Conservation (phyloP, 345 rosid genomes). For the Turritis glabra region DNA sequence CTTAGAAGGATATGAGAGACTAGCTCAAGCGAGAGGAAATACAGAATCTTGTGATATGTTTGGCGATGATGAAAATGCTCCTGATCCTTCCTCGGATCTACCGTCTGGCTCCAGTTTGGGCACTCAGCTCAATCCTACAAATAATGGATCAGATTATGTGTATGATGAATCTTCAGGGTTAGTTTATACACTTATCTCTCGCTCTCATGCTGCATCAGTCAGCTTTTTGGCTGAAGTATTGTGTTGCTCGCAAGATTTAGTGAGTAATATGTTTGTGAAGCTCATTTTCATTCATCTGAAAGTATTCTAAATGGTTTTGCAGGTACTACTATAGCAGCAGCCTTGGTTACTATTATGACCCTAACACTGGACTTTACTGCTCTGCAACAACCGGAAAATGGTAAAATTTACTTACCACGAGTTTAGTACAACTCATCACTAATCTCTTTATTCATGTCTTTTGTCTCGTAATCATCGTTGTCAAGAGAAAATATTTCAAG, state of each 20-base stretch:
- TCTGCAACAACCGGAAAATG: slow-evolving; percentile 84
- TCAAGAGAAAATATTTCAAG: not conserved
- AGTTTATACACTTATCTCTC: not conserved
- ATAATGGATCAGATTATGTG: slow-evolving; percentile 57
- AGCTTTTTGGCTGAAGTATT: slow-evolving; percentile 7
- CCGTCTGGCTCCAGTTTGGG: slow-evolving; percentile 39
- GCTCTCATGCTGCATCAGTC: not conserved
- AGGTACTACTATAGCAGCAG: slow-evolving; percentile 95
- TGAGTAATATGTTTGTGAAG: not conserved
- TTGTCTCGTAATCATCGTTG: slow-evolving; percentile 1
- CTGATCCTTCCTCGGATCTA: slow-evolving; percentile 41
- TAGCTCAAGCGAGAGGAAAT: slow-evolving; percentile 59
- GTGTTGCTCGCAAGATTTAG: not conserved
- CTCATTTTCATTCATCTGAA: not conserved
- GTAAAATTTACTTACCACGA: slow-evolving; percentile 41
- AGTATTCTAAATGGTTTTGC: slow-evolving; percentile 20
- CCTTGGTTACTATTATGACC: slow-evolving; percentile 86
- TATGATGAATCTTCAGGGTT: slow-evolving; percentile 96
- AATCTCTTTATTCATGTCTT: not conserved
- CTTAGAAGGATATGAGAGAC: slow-evolving; percentile 82
- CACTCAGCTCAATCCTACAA: slow-evolving; percentile 42
- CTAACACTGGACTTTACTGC: slow-evolving; percentile 79
- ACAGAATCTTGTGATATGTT: slow-evolving; percentile 73
- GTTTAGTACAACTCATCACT: not conserved
- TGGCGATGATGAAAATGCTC: slow-evolving; percentile 67